A percentile compares a stretch with the other conserved stretches of the same genome.
Evolutionary conservation across 345 rosid species (phyloP).

Genomic region (Nephelium lappaceum): DNA sequence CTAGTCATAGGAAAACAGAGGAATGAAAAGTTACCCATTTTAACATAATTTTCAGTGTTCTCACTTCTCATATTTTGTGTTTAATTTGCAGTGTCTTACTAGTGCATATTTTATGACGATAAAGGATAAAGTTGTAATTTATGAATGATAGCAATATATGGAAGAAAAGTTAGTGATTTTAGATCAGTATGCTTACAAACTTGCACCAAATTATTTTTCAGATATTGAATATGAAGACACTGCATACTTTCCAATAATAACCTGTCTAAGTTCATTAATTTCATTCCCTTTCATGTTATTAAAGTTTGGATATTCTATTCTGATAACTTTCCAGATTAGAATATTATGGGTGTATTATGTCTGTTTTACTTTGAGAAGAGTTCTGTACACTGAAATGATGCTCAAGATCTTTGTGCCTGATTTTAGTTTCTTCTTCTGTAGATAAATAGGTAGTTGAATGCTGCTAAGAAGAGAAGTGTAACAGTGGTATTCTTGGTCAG

Average conservation of each 20-base stretch:
- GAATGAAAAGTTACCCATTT: too few relatives aligned
- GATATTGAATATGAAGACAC: neutral
- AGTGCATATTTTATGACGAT: too few relatives aligned
- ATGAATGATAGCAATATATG: too few relatives aligned
- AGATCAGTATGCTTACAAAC: too few relatives aligned
- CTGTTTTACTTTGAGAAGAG: neutral
- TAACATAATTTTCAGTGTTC: too few relatives aligned
- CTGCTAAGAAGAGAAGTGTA: neutral
- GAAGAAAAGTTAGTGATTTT: too few relatives aligned
- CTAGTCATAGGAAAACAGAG: too few relatives aligned
- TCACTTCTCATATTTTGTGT: too few relatives aligned
- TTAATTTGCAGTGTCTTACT: too few relatives aligned
- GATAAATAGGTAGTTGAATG: constrained; percentile 12
- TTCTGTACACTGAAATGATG: neutral
- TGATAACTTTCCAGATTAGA: neutral
- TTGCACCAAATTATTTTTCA: too few relatives aligned
- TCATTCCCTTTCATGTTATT: neutral
- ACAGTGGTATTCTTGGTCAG: neutral
- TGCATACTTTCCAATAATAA: too few relatives aligned
- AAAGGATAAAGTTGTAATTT: too few relatives aligned
- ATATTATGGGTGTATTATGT: neutral
- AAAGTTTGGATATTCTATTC: neutral
- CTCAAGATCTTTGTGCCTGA: neutral
- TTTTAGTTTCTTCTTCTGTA: neutral
- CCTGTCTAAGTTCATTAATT: neutral